Evolutionary conservation across 1,284 basidiomycete genomes (phyloP).

Genomic region (Tilletiaria anomala): DNA sequence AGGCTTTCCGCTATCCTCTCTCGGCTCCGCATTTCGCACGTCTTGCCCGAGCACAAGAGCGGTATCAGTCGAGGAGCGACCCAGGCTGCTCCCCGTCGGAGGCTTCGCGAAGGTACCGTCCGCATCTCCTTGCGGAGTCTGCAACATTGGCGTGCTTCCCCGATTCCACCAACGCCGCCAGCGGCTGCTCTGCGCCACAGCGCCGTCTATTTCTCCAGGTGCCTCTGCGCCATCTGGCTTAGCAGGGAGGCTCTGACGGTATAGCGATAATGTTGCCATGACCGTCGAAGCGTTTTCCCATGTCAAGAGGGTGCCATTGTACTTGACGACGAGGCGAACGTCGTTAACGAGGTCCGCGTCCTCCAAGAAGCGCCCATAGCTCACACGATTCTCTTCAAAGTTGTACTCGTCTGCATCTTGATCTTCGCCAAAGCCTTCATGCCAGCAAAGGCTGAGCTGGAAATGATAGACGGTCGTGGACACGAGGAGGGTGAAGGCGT

Average conservation of each 20-base stretch:
- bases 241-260: constrained; percentile 15
- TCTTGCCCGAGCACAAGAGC: too few relatives aligned
- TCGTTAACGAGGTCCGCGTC: constrained; percentile 44
- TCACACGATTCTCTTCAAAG: constrained; percentile 43
- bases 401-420: constrained; percentile 29
- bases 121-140: too few relatives aligned
- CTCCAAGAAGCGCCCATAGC: constrained; percentile 44
- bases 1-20: too few relatives aligned
- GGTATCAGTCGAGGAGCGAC: too few relatives aligned
- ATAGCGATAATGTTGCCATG: constrained; percentile 42
- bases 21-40: too few relatives aligned
- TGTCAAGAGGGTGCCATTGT: constrained; percentile 43
- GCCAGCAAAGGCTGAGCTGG: too few relatives aligned
- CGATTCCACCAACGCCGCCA: constrained; percentile 34
- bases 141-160: too few relatives aligned
- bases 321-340: constrained; percentile 43
- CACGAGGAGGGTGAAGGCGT: too few relatives aligned
- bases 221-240: not conserved
- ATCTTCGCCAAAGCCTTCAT: too few relatives aligned
- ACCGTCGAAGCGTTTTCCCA: constrained; percentile 45
- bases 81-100: too few relatives aligned
- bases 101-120: too few relatives aligned
- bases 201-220: constrained; percentile 7
- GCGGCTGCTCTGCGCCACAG: constrained; percentile 14
- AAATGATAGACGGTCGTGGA: too few relatives aligned